A percentile compares a stretch with the other conserved stretches of the same genome.
phyloP scores from a whole-genome alignment of 2,329 filamentous ascomycete genomes.

The Ilyonectria destructans region DNA sequence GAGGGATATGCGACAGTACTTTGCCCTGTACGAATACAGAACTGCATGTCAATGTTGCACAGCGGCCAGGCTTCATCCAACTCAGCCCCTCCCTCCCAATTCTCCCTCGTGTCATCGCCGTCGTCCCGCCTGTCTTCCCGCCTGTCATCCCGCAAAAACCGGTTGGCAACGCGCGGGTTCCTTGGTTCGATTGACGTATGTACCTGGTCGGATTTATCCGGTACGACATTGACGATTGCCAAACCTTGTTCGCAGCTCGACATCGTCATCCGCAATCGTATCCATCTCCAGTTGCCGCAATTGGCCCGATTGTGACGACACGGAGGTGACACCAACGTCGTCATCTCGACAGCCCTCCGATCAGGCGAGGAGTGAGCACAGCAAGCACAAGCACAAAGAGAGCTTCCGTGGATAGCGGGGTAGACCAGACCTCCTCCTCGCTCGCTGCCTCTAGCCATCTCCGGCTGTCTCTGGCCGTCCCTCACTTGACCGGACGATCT shows the following conservation, averaged over 20 bases:
- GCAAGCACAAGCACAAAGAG: neutral
- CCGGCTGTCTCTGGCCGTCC: neutral
- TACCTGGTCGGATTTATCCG: conserved; percentile 9
- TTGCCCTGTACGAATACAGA: neutral
- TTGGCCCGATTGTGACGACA: conserved; percentile 33
- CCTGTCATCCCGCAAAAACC: conserved; percentile 2
- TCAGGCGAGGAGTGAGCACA: neutral
- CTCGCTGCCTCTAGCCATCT: neutral
- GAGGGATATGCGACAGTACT: neutral
- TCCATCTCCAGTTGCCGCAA: conserved; percentile 35
- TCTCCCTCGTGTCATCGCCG: neutral
- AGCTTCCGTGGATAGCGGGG: conserved; percentile 32
- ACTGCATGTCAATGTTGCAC: neutral
- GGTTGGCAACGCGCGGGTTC: neutral
- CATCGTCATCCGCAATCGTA: conserved; percentile 5
- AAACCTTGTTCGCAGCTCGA: conserved; percentile 3
- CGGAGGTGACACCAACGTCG: conserved; percentile 11
- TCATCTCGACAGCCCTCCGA: neutral
- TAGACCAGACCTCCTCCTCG: conserved; percentile 2
- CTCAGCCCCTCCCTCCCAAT: neutral
- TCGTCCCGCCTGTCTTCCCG: neutral
- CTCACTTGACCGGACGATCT: conserved; percentile 36
- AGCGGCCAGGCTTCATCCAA: neutral
- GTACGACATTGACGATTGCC: conserved; percentile 1
- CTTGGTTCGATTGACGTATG: conserved; percentile 1